A percentile compares a stretch with the other conserved stretches of the same genome.
These are phyloP conservation scores for Saccharum hybrid DNA, from an alignment of 202 grass and related monocot genomes.

Conservation along the genomic window DNA sequence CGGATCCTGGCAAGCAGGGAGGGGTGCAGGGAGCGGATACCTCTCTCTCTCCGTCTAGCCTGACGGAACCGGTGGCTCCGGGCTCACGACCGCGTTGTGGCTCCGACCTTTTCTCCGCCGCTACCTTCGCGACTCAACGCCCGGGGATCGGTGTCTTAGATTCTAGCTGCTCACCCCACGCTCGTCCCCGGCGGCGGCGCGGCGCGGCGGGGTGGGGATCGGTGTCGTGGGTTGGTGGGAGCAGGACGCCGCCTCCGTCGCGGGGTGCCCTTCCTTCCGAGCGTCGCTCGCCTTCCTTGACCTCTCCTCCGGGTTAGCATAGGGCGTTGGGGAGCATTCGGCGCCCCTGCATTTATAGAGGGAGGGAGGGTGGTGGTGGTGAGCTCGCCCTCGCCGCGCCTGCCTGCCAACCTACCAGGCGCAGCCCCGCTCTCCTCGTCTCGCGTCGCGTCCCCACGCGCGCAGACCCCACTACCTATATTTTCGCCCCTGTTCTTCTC, in stretches of 20 bases:
- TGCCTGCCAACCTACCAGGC: slow-evolving; percentile 37
- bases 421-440: slow-evolving; percentile 26
- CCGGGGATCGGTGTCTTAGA: slow-evolving; percentile 10
- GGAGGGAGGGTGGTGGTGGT: background rate
- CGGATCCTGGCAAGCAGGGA: slow-evolving; percentile 8
- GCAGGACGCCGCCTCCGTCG: slow-evolving; percentile 37
- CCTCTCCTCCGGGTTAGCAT: slow-evolving; percentile 41
- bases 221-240: slow-evolving; percentile 18
- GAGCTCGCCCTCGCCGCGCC: slow-evolving; percentile 31
- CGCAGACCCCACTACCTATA: slow-evolving; percentile 22
- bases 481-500: slow-evolving; percentile 33
- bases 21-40: slow-evolving; percentile 39
- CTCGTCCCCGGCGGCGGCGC: slow-evolving; percentile 15
- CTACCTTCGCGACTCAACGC: slow-evolving; percentile 10
- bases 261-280: slow-evolving; percentile 22
- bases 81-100: background rate
- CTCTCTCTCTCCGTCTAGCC: slow-evolving; percentile 45
- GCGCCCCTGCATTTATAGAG: slow-evolving; percentile 56
- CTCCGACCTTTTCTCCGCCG: slow-evolving; percentile 8
- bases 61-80: slow-evolving; percentile 21
- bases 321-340: slow-evolving; percentile 30
- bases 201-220: slow-evolving; percentile 1
- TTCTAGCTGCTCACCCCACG: background rate
- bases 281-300: slow-evolving; percentile 39
- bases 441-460: slow-evolving; percentile 36